phyloP scores from a whole-genome alignment of 83 land plant genomes.

The Larix sibirica region DNA sequence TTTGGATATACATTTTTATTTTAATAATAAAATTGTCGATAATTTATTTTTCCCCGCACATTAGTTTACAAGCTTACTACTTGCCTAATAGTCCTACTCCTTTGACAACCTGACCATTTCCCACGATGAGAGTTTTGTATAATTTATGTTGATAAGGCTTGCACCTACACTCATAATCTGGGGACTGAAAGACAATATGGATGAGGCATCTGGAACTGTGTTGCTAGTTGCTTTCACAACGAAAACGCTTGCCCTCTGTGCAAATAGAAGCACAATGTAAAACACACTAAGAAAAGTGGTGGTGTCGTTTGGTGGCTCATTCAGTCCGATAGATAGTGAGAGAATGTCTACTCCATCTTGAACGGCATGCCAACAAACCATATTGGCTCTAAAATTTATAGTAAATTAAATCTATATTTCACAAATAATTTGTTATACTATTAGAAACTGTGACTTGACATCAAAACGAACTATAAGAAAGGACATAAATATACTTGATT shows the following conservation, averaged over 20 bases:
- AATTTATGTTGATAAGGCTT: conserved; percentile 52
- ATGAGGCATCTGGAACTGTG: conserved; percentile 53
- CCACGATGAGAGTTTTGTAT: conserved; percentile 45
- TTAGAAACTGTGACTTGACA: too few relatives aligned
- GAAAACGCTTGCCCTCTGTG: conserved; percentile 66
- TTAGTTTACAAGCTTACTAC: neutral
- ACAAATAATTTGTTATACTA: too few relatives aligned
- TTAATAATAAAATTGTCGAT: too few relatives aligned
- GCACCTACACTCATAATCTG: conserved; percentile 85
- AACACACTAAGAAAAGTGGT: conserved; percentile 50
- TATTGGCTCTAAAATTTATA: neutral
- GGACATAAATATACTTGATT: conserved; percentile 50
- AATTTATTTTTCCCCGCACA: too few relatives aligned
- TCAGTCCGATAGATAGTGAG: conserved; percentile 72
- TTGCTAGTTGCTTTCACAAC: conserved; percentile 90
- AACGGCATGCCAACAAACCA: conserved; percentile 41
- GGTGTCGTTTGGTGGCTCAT: conserved; percentile 49
- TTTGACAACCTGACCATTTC: conserved; percentile 36
- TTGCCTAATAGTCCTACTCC: conserved; percentile 72
- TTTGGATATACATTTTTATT: too few relatives aligned
- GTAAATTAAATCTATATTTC: too few relatives aligned
- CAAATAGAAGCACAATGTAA: conserved; percentile 62
- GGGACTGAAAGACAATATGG: conserved; percentile 76
- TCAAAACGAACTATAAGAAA: neutral
- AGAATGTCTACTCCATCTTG: conserved; percentile 76